Evolutionary conservation across 345 rosid genomes (phyloP).

Genomic region (Brassica nigra): DNA sequence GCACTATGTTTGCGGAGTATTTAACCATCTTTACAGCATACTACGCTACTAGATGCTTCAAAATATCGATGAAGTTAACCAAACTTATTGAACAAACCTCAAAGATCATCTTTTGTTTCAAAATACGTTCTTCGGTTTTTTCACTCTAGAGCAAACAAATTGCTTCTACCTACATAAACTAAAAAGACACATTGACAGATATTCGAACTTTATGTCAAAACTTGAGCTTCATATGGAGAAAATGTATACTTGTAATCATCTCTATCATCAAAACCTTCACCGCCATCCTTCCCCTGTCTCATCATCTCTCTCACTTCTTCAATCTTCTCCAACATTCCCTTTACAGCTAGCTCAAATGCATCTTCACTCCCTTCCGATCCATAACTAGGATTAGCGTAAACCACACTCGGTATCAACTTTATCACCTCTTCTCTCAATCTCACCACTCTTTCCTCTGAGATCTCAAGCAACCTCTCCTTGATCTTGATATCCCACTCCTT

Average conservation of each 20-base stretch:
- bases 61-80: conserved; percentile 2
- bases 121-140: not conserved
- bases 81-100: conserved; percentile 7
- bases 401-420: conserved; percentile 54
- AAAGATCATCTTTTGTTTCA: conserved; percentile 1
- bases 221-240: conserved; percentile 43
- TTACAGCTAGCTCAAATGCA: conserved; percentile 61
- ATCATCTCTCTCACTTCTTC: conserved; percentile 52
- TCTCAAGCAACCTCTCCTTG: conserved; percentile 44
- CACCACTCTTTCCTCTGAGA: conserved; percentile 40
- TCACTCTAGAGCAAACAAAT: conserved; percentile 7
- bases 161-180: conserved; percentile 28
- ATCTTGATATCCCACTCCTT: conserved; percentile 44
- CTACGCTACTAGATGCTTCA: conserved; percentile 4
- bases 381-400: conserved; percentile 53
- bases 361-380: conserved; percentile 43
- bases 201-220: conserved; percentile 7
- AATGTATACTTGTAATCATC: conserved; percentile 65
- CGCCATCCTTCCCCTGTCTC: conserved; percentile 55
- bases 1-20: not conserved
- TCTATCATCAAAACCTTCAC: conserved; percentile 59
- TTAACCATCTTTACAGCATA: not conserved
- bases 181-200: conserved; percentile 7
- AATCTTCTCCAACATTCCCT: conserved; percentile 61
- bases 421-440: conserved; percentile 63